Percentiles rank a stretch among this genome's conserved stretches.
These are phyloP conservation scores for Artemisia annua DNA, from an alignment of 129 eudicot genomes.

Conservation along the genomic window DNA sequence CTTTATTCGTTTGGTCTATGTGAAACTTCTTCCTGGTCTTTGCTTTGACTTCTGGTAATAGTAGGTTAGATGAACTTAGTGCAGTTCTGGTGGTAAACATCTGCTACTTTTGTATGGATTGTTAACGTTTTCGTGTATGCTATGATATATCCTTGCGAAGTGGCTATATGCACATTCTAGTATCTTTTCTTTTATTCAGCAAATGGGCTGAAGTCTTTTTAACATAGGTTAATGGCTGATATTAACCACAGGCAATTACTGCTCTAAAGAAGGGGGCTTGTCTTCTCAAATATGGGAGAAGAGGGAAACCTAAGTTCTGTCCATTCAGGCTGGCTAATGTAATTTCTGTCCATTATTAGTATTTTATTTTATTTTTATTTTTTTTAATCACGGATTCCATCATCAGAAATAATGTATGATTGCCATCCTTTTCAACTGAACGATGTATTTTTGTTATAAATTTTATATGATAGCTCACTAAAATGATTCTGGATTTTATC, in stretches of 20 bases:
- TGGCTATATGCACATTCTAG: neutral
- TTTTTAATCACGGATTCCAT: neutral
- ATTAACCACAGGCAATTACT: slow-evolving; percentile 84
- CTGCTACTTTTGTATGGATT: neutral
- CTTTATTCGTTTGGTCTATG: neutral
- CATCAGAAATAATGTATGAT: neutral
- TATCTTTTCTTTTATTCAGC: neutral
- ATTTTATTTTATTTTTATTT: too few relatives aligned
- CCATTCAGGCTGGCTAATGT: slow-evolving; percentile 96
- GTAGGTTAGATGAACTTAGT: slow-evolving; percentile 8
- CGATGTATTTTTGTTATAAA: slow-evolving; percentile 14
- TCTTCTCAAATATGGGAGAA: slow-evolving; percentile 93
- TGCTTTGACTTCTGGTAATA: neutral
- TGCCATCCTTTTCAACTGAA: slow-evolving; percentile 3
- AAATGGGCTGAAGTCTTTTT: slow-evolving; percentile 23
- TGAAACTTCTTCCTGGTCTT: neutral
- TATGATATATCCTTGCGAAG: neutral
- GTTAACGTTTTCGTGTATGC: neutral
- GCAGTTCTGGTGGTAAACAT: neutral
- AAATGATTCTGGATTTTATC: slow-evolving; percentile 5
- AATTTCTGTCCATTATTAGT: neutral
- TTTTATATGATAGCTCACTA: slow-evolving; percentile 5
- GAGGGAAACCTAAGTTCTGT: slow-evolving; percentile 92
- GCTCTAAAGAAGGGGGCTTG: slow-evolving; percentile 94
- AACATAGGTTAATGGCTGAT: slow-evolving; percentile 25